These are phyloP conservation scores for Syzygium aromaticum DNA, from an alignment of 345 rosid genomes.

Conservation along the genomic window DNA sequence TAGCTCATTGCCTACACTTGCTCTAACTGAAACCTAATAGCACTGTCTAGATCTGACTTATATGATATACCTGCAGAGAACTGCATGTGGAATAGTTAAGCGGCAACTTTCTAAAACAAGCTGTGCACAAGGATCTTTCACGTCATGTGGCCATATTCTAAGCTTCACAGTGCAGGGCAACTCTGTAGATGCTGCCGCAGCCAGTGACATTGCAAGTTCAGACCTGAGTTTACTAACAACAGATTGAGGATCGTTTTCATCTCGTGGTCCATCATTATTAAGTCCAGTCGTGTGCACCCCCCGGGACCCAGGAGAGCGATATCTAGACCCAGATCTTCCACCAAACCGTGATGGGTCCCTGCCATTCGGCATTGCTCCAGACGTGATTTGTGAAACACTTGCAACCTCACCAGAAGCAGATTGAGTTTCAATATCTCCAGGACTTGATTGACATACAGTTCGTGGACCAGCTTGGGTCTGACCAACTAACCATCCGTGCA, in stretches of 20 bases:
- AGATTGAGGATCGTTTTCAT: slow-evolving; percentile 36
- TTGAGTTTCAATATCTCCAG: slow-evolving; percentile 17
- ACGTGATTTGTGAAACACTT: slow-evolving; percentile 1
- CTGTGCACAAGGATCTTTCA: slow-evolving; percentile 52
- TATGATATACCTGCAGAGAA: slow-evolving; percentile 74
- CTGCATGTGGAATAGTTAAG: slow-evolving; percentile 80
- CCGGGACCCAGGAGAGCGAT: slow-evolving; percentile 22
- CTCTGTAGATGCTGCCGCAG: slow-evolving; percentile 83
- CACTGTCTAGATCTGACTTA: background rate
- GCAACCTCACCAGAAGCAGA: slow-evolving; percentile 14
- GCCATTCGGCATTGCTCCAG: slow-evolving; percentile 11
- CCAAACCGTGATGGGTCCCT: slow-evolving; percentile 10
- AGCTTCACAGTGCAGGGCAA: slow-evolving; percentile 93
- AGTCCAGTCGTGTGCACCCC: slow-evolving; percentile 8
- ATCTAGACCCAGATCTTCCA: slow-evolving; percentile 30
- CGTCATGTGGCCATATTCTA: slow-evolving; percentile 81
- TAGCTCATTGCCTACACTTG: background rate
- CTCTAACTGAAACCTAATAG: background rate
- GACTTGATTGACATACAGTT: slow-evolving; percentile 10
- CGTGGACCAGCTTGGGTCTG: slow-evolving; percentile 48
- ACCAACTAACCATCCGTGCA: slow-evolving; percentile 69
- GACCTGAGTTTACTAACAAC: slow-evolving; percentile 52
- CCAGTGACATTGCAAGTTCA: slow-evolving; percentile 73
- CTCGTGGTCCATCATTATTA: slow-evolving; percentile 17
- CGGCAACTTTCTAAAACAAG: slow-evolving; percentile 62